Percentiles rank a stretch among this genome's conserved stretches.
phyloP scores from a whole-genome alignment of 129 eudicot species.

The Tagetes patula region DNA sequence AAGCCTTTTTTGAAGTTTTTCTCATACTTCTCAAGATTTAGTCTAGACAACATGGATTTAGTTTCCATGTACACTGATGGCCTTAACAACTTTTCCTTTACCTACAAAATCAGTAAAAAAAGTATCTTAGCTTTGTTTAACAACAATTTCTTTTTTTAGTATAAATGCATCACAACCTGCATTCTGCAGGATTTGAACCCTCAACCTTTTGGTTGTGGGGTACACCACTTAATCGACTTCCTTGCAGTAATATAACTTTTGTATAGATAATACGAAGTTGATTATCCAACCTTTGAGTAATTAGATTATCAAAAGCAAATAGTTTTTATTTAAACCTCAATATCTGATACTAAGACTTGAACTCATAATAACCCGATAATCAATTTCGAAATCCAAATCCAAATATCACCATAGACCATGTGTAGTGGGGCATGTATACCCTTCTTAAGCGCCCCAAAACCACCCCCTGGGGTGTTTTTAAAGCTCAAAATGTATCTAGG shows the following conservation, averaged over 20 bases:
- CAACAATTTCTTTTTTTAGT: too few species aligned
- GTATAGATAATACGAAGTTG: neutral
- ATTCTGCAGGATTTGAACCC: too few species aligned
- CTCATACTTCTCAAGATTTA: conserved; percentile 78
- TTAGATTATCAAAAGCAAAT: neutral
- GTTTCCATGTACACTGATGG: conserved; percentile 68
- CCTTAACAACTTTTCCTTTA: conserved; percentile 71
- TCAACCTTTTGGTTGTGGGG: too few species aligned
- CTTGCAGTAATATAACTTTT: neutral
- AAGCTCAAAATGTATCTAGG: too few species aligned
- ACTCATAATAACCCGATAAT: neutral
- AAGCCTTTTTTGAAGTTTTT: conserved; percentile 86
- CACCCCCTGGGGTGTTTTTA: too few species aligned
- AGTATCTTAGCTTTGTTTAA: too few species aligned
- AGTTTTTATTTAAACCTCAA: conserved; percentile 1
- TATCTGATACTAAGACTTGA: neutral
- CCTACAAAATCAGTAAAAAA: conserved; percentile 31
- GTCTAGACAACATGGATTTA: conserved; percentile 56
- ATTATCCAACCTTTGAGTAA: neutral
- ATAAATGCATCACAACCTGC: too few species aligned
- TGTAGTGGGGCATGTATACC: too few species aligned
- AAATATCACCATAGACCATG: too few species aligned
- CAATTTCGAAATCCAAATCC: too few species aligned
- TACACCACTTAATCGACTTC: too few species aligned
- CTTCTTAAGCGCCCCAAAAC: too few species aligned